phyloP scores from a whole-genome alignment of 2,329 filamentous ascomycete genomes.

The Pestalotiopsis sp. region DNA sequence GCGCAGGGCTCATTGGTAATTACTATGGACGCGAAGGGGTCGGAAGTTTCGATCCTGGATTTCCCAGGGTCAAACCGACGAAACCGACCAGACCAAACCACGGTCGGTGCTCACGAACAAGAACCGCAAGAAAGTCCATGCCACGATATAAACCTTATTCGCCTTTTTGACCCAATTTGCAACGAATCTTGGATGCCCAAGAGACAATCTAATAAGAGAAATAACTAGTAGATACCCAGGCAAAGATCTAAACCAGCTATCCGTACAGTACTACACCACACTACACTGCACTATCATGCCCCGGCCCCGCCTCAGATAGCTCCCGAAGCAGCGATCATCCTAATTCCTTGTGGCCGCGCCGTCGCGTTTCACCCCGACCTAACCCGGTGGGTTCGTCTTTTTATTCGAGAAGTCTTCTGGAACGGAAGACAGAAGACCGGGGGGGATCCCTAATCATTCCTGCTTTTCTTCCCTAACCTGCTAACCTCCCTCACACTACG shows the following conservation, averaged over 20 bases:
- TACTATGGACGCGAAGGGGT: no score
- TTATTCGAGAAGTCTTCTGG: conserved; percentile 1
- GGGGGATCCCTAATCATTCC: not conserved
- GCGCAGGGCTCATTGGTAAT: no score
- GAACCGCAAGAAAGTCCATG: no score
- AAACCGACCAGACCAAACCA: no score
- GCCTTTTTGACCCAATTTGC: not conserved
- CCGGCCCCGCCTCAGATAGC: not conserved
- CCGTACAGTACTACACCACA: not conserved
- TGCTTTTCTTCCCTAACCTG: not conserved
- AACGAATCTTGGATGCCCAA: not conserved
- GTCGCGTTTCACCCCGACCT: conserved; percentile 1
- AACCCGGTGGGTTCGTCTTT: not conserved
- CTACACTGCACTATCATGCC: not conserved
- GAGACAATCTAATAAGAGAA: no score
- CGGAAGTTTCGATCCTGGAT: no score
- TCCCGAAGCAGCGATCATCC: conserved; percentile 4
- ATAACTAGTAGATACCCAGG: not conserved
- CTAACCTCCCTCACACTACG: not conserved
- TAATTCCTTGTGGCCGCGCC: not conserved
- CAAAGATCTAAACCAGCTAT: not conserved
- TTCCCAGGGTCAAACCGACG: no score
- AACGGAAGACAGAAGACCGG: not conserved
- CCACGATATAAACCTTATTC: not conserved
- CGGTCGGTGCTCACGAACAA: no score